Percentiles rank a stretch among this genome's conserved stretches.
Evolutionary conservation across 306 rosid species (phyloP).

Genomic region (Sicyos edulis): DNA sequence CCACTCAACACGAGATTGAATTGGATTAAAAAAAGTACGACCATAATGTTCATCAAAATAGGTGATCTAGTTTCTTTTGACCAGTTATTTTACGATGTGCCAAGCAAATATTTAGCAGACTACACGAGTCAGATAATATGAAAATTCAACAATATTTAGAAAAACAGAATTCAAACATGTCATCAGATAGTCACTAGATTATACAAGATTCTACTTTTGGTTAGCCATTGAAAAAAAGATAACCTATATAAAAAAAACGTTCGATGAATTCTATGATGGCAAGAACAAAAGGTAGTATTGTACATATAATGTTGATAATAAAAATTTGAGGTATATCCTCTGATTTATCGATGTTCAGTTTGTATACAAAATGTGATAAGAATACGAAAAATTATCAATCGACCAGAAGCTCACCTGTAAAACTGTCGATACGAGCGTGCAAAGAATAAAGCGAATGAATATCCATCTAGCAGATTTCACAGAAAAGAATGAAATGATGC

Average conservation of each 20-base stretch:
- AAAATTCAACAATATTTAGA: too few species aligned
- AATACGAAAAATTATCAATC: not conserved
- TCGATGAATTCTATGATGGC: not conserved
- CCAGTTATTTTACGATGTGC: not conserved
- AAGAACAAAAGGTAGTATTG: not conserved
- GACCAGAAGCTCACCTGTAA: slow-evolving; percentile 12
- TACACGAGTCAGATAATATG: not conserved
- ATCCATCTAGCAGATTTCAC: not conserved
- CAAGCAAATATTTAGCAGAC: not conserved
- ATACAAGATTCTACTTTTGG: too few species aligned
- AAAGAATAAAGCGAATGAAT: slow-evolving; percentile 3
- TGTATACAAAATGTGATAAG: slow-evolving; percentile 16
- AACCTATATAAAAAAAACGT: not conserved
- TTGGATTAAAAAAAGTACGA: too few species aligned
- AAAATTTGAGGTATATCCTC: slow-evolving; percentile 19
- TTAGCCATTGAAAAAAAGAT: not conserved
- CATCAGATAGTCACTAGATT: too few species aligned
- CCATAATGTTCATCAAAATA: not conserved
- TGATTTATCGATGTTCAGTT: slow-evolving; percentile 7
- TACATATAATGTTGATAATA: slow-evolving; percentile 10
- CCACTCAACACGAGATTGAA: too few species aligned
- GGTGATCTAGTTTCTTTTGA: not conserved
- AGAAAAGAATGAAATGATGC: slow-evolving; percentile 13
- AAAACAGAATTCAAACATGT: too few species aligned
- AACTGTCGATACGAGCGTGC: not conserved